A percentile compares a stretch with the other conserved stretches of the same genome.
Evolutionary conservation across 1,284 basidiomycete genomes (phyloP).

Genomic region (Peniophora sp.): DNA sequence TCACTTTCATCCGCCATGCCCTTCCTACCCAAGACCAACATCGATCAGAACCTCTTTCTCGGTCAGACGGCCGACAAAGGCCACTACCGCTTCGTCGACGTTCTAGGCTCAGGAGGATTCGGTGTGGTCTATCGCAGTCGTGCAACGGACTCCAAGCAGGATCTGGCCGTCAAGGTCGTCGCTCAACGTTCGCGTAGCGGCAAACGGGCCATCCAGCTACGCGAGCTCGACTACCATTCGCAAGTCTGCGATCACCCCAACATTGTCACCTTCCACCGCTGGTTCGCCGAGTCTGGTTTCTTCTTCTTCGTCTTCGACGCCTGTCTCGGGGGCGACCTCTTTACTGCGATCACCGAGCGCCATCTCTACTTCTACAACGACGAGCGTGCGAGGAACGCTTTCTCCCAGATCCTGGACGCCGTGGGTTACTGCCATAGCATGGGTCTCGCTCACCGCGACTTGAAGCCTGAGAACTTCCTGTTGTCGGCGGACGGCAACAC

Average conservation of each 20-base stretch:
- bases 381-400: constrained; percentile 38
- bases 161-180: constrained; percentile 70
- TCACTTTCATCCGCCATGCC: too few relatives aligned
- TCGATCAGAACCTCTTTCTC: neutral
- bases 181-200: constrained; percentile 40
- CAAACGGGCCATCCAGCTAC: constrained; percentile 42
- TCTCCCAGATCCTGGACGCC: constrained; percentile 57
- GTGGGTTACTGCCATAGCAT: constrained; percentile 51
- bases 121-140: constrained; percentile 72
- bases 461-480: constrained; percentile 73
- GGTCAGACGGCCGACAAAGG: constrained; percentile 37
- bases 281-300: constrained; percentile 39
- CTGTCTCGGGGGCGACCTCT: constrained; percentile 48
- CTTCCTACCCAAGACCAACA: too few relatives aligned
- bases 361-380: constrained; percentile 41
- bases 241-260: constrained; percentile 46
- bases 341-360: constrained; percentile 49
- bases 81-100: constrained; percentile 53
- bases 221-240: constrained; percentile 55
- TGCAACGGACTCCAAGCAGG: constrained; percentile 34
- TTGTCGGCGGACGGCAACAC: constrained; percentile 36
- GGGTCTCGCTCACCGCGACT: constrained; percentile 63
- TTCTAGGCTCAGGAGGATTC: constrained; percentile 72
- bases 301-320: constrained; percentile 5
- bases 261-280: constrained; percentile 47